A percentile compares a stretch with the other conserved stretches of the same genome.
phyloP scores from a whole-genome alignment of 208 protist species.

The Acanthamoeba royreba region DNA sequence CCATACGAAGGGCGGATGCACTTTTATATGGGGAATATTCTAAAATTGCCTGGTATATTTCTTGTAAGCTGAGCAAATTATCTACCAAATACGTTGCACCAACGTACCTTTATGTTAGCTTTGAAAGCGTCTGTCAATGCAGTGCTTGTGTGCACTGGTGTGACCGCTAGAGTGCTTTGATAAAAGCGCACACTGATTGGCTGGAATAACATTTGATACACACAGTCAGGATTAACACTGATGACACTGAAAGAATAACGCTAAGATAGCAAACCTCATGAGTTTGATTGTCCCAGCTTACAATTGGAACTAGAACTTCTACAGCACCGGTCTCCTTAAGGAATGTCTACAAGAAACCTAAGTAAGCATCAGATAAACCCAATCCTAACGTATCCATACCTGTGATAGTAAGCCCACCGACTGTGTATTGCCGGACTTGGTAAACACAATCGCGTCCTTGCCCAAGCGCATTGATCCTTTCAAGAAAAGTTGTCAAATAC shows the following conservation, averaged over 20 bases:
- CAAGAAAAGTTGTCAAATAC: too few species aligned
- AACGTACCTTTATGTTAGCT: background rate
- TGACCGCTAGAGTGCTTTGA: background rate
- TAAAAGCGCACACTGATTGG: background rate
- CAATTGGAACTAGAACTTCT: background rate
- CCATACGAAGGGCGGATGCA: background rate
- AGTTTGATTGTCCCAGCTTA: background rate
- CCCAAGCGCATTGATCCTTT: background rate
- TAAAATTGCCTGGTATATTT: background rate
- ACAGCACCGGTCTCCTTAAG: background rate
- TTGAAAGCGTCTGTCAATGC: background rate
- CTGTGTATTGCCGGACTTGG: background rate
- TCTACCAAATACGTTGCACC: too few species aligned
- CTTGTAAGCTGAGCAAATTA: too few species aligned
- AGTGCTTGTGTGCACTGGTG: background rate
- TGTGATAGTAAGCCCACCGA: background rate
- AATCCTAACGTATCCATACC: background rate
- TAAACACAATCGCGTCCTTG: slow-evolving; percentile 7
- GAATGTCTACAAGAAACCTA: background rate
- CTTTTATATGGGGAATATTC: background rate
- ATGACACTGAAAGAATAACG: too few species aligned
- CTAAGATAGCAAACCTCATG: too few species aligned
- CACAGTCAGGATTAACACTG: too few species aligned
- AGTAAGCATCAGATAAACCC: background rate
- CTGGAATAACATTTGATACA: background rate